Percentiles rank a stretch among this genome's conserved stretches.
Conservation (phyloP, 2,329 filamentous ascomycete genomes). For the Orbilia brochopaga region DNA sequence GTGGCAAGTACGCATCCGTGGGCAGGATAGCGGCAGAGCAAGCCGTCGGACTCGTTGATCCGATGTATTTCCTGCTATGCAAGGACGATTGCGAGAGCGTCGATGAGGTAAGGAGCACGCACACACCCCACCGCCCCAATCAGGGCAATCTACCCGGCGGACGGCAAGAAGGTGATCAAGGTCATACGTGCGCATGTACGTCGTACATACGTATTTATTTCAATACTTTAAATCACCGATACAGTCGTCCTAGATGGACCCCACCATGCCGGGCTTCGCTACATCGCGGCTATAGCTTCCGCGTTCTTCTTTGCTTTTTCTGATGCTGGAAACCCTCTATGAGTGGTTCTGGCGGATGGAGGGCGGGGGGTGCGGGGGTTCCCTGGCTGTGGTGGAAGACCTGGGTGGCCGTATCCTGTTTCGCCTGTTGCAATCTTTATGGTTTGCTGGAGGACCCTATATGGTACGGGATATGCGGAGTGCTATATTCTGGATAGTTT, state of each 20-base stretch:
- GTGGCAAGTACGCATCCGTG: constrained; percentile 51
- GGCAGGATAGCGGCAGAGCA: constrained; percentile 69
- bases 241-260: constrained; percentile 49
- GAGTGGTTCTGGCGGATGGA: constrained; percentile 27
- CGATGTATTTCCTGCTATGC: constrained; percentile 75
- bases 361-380: constrained; percentile 7
- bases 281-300: constrained; percentile 30
- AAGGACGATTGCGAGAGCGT: constrained; percentile 67
- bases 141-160: constrained; percentile 22
- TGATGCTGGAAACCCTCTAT: constrained; percentile 29
- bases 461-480: constrained; percentile 36
- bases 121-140: constrained; percentile 50
- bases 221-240: constrained; percentile 50
- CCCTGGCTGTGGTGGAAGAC: constrained; percentile 36
- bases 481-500: too few species aligned
- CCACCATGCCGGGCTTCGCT: constrained; percentile 30
- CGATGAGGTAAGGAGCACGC: constrained; percentile 59
- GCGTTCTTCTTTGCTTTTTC: neutral
- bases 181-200: constrained; percentile 28
- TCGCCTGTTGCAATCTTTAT: constrained; percentile 45
- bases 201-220: constrained; percentile 7
- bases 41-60: constrained; percentile 78
- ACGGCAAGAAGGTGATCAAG: constrained; percentile 51
- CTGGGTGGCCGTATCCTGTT: constrained; percentile 47
- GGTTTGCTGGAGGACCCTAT: constrained; percentile 56